Evolutionary conservation across 306 rosid species (phyloP).

Genomic region (Fragaria nilgerrensis): DNA sequence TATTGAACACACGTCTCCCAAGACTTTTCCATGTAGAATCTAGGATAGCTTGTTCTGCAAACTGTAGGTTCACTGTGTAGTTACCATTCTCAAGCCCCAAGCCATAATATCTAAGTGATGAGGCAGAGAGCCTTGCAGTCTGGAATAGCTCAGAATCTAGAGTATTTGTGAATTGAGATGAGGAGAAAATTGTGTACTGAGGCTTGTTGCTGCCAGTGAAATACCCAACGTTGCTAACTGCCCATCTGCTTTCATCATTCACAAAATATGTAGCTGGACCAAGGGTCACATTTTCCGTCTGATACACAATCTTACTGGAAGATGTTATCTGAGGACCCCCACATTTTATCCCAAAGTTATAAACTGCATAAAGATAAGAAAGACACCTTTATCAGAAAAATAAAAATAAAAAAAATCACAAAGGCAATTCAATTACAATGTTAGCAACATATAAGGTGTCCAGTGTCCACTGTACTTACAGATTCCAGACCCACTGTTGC

Average conservation of each 20-base stretch:
- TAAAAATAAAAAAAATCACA: too few species aligned
- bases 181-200: conserved; percentile 22
- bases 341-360: conserved; percentile 57
- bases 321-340: conserved; percentile 54
- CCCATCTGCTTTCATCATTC: conserved; percentile 54
- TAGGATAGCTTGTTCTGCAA: conserved; percentile 51
- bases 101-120: conserved; percentile 80
- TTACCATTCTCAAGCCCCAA: conserved; percentile 65
- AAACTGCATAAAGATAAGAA: conserved; percentile 45
- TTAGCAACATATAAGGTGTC: not conserved
- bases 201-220: conserved; percentile 32
- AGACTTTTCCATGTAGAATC: conserved; percentile 58
- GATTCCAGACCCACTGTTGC: conserved; percentile 46
- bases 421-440: not conserved
- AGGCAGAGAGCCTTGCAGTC: conserved; percentile 67
- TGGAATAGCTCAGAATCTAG: conserved; percentile 56
- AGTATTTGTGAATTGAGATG: conserved; percentile 43
- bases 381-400: not conserved
- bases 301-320: conserved; percentile 33
- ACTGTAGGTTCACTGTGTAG: conserved; percentile 64
- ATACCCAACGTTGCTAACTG: conserved; percentile 64
- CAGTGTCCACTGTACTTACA: conserved; percentile 50
- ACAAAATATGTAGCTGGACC: conserved; percentile 74
- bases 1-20: conserved; percentile 68
- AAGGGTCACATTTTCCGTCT: conserved; percentile 50